A percentile compares a stretch with the other conserved stretches of the same genome.
phyloP scores from a whole-genome alignment of 2,329 filamentous ascomycete species.

The Fusarium domesticum region DNA sequence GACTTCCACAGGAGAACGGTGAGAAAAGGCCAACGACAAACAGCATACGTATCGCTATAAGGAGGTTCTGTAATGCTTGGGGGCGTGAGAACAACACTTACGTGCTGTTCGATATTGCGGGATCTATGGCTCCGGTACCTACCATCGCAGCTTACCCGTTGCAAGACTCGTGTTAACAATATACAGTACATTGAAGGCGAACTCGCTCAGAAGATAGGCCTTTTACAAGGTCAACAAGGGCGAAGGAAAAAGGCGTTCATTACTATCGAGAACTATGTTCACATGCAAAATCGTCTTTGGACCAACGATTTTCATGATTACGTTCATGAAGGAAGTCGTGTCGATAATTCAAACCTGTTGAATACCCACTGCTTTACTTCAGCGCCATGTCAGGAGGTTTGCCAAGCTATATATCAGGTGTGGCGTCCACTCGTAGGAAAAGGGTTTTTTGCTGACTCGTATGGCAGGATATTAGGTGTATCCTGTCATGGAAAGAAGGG shows the following conservation, averaged over 20 bases:
- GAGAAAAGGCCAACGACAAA: background rate
- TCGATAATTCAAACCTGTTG: slow-evolving; percentile 3
- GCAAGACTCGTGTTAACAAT: too few relatives aligned
- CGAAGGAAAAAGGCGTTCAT: slow-evolving; percentile 2
- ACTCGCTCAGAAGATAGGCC: background rate
- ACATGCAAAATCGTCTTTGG: slow-evolving; percentile 1
- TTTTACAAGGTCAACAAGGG: background rate
- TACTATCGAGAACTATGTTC: slow-evolving; percentile 4
- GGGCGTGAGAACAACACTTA: background rate
- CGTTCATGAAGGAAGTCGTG: slow-evolving; percentile 1
- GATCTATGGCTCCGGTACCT: background rate
- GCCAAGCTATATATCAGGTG: slow-evolving; percentile 5
- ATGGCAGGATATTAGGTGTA: slow-evolving; percentile 1
- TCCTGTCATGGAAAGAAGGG: slow-evolving; percentile 1
- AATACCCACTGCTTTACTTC: slow-evolving; percentile 6
- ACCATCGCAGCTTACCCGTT: background rate
- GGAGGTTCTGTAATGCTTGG: background rate
- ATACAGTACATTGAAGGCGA: slow-evolving; percentile 3
- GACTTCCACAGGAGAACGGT: too few relatives aligned
- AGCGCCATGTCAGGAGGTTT: slow-evolving; percentile 3
- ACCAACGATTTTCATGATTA: slow-evolving; percentile 5
- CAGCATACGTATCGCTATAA: background rate
- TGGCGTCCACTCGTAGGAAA: background rate
- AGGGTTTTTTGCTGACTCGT: background rate
- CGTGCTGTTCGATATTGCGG: background rate